Conservation (phyloP, 2,329 filamentous ascomycete species). For the Plenodomus tracheiphilus region DNA sequence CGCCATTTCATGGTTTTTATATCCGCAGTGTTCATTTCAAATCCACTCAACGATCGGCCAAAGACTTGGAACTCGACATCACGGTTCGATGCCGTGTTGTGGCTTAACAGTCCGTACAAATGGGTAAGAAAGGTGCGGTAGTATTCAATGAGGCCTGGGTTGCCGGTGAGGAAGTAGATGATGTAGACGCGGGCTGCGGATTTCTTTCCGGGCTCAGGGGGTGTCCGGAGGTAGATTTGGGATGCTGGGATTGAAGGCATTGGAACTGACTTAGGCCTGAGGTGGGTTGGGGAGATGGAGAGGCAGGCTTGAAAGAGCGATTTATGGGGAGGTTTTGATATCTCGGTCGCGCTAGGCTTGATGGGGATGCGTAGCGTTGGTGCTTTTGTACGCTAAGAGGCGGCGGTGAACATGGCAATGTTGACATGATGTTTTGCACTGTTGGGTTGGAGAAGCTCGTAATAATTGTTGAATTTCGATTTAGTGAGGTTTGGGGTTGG, state of each 20-base stretch:
- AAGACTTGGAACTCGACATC: conserved; percentile 42
- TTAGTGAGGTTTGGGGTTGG: no score
- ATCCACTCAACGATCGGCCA: conserved; percentile 49
- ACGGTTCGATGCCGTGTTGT: conserved; percentile 18
- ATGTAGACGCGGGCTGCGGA: conserved; percentile 48
- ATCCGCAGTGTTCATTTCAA: conserved; percentile 39
- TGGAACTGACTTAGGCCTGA: neutral
- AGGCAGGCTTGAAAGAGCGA: conserved; percentile 7
- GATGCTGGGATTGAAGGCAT: conserved; percentile 22
- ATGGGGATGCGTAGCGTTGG: conserved; percentile 3
- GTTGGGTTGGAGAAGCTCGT: neutral
- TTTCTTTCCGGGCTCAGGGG: conserved; percentile 24
- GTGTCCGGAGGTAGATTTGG: conserved; percentile 28
- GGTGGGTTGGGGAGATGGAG: neutral
- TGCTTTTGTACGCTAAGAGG: conserved; percentile 1
- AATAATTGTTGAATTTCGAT: no score
- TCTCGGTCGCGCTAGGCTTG: conserved; percentile 13
- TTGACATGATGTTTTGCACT: neutral
- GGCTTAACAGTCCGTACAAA: conserved; percentile 59
- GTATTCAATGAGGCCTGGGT: conserved; percentile 75
- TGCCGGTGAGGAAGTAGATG: conserved; percentile 75
- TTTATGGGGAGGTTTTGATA: conserved; percentile 14
- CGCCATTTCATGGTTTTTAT: conserved; percentile 26
- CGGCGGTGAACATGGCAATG: neutral
- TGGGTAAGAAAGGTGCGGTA: conserved; percentile 68